These are phyloP conservation scores for Colletotrichum sp. DNA, from an alignment of 2,329 filamentous ascomycete genomes.

Conservation along the genomic window DNA sequence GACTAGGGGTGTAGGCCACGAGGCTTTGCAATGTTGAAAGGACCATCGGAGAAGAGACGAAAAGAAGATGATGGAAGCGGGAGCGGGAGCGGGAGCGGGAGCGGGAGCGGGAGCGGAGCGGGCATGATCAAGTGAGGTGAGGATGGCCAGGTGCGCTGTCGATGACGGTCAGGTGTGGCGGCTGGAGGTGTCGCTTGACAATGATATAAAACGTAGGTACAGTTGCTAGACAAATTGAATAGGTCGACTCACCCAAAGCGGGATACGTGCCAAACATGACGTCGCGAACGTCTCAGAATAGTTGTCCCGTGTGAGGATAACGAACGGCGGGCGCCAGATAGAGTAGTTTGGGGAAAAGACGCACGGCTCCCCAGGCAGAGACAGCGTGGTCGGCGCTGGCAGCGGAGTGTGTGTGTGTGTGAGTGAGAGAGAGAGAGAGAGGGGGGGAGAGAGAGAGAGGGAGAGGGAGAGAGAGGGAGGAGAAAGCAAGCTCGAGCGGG, in stretches of 20 bases:
- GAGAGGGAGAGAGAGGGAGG: neutral
- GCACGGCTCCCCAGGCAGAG: neutral
- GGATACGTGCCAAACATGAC: slow-evolving; percentile 50
- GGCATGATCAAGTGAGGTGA: slow-evolving; percentile 5
- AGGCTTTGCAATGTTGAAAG: neutral
- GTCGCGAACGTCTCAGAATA: slow-evolving; percentile 5
- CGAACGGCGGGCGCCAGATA: neutral
- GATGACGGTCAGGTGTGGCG: neutral
- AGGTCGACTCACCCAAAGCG: slow-evolving; percentile 40
- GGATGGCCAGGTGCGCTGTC: slow-evolving; percentile 16
- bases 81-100: slow-evolving; percentile 12
- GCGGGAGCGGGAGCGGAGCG: slow-evolving; percentile 17
- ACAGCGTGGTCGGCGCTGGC: neutral
- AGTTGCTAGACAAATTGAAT: neutral
- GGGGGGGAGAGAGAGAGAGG: neutral
- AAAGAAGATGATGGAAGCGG: neutral
- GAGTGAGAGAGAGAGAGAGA: neutral
- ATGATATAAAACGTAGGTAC: neutral
- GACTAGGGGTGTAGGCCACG: neutral
- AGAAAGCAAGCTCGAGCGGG: slow-evolving; percentile 20
- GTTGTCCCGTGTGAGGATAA: neutral
- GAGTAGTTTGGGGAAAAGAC: neutral
- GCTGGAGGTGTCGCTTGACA: neutral
- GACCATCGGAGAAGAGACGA: neutral
- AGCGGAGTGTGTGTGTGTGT: neutral